Evolutionary conservation across 2,329 filamentous ascomycete genomes (phyloP).

Genomic region (Westerdykella ornata): DNA sequence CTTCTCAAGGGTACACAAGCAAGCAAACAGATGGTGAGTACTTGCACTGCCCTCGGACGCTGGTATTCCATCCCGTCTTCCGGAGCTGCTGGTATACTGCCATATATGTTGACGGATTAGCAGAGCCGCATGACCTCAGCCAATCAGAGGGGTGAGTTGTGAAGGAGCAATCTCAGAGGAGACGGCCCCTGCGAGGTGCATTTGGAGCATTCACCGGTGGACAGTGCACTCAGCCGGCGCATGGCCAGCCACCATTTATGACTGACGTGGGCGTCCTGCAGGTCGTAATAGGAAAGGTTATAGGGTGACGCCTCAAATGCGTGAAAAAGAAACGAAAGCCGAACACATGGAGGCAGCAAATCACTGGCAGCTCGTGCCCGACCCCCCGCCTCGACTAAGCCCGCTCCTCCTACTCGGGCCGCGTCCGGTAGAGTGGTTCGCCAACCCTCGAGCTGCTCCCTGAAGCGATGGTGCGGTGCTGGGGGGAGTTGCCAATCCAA

Average conservation of each 20-base stretch:
- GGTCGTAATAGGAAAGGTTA: slow-evolving; percentile 19
- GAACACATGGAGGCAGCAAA: slow-evolving; percentile 11
- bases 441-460: slow-evolving; percentile 1
- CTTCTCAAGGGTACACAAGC: slow-evolving; percentile 19
- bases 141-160: slow-evolving; percentile 2
- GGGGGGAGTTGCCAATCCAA: slow-evolving; percentile 10
- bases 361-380: slow-evolving; percentile 19
- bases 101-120: slow-evolving; percentile 28
- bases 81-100: slow-evolving; percentile 9
- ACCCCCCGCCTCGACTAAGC: no score
- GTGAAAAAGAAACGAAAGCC: slow-evolving; percentile 17
- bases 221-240: slow-evolving; percentile 6
- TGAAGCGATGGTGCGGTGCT: slow-evolving; percentile 8
- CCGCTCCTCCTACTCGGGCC: slow-evolving; percentile 4
- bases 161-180: not conserved
- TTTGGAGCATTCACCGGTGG: slow-evolving; percentile 27
- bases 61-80: slow-evolving; percentile 14
- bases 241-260: slow-evolving; percentile 25
- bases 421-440: slow-evolving; percentile 11
- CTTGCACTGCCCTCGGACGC: slow-evolving; percentile 27
- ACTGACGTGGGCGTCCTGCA: slow-evolving; percentile 19
- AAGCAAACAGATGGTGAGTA: slow-evolving; percentile 9
- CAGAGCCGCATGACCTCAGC: slow-evolving; percentile 30
- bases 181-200: slow-evolving; percentile 8
- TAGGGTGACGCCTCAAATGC: slow-evolving; percentile 14